Evolutionary conservation across 495 filamentous ascomycete genomes (phyloP).

Genomic region (Amphirosellinia nigrospora): DNA sequence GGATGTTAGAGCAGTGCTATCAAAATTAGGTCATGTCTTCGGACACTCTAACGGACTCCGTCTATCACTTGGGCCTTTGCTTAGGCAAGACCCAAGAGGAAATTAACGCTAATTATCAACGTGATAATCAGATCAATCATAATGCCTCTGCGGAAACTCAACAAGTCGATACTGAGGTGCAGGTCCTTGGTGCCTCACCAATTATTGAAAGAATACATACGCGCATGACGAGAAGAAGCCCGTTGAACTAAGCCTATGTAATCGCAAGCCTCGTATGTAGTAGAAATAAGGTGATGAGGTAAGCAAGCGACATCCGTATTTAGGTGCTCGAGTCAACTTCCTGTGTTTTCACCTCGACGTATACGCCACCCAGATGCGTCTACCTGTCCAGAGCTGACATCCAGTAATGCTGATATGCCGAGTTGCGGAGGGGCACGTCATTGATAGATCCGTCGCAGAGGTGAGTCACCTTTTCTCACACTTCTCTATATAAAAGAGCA

Average conservation of each 20-base stretch:
- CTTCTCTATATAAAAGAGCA: neutral
- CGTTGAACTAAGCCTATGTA: neutral
- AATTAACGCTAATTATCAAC: no score
- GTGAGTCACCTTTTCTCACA: neutral
- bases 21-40: no score
- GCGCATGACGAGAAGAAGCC: no score
- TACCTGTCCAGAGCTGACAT: neutral
- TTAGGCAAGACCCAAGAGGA: no score
- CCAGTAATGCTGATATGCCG: constrained; percentile 12
- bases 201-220: no score
- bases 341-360: neutral
- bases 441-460: neutral
- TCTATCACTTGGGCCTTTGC: no score
- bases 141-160: no score
- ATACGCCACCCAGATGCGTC: neutral
- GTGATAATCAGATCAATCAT: no score
- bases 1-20: no score
- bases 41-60: no score
- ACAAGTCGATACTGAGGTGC: no score
- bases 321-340: constrained; percentile 40
- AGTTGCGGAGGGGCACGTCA: constrained; percentile 2
- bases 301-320: neutral
- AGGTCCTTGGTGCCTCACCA: no score
- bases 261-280: neutral
- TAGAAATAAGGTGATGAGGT: neutral